Evolutionary conservation across 306 rosid species (phyloP), one percentile per base, ranked within the genome.

Genomic region (Casuarina cunninghamiana): DNA sequence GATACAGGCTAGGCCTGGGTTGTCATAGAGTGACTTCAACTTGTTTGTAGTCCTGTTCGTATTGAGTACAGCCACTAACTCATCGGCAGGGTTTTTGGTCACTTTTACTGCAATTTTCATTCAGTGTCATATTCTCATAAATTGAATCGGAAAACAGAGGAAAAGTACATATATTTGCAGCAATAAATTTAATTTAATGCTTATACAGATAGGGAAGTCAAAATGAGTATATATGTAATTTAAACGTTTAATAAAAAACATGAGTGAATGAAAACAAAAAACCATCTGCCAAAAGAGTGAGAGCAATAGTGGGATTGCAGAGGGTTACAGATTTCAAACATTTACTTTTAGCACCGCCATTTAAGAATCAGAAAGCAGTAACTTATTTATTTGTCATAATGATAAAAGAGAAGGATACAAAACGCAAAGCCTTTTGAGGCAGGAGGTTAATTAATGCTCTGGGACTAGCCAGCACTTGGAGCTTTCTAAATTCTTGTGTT

Each of bases 1-100:
- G 69, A 95, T 77, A 86, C 99, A 95, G 57, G 89, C 99, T 71
- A 95, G 90, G 50, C 99, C 99, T 2, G 89, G 91, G 74, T 86
- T 88, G 77, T 83, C 85, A 17, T 82, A 62, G 38, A 88, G 88
- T 48, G 85, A 58, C 7, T 89, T 11, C 10, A 76, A 63, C 10
- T 82, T 82, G 69, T 81, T 83, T 45, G 76, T 85, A 35, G 91
- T 88, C 84, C 90, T 77, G 57, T 88, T 88, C 3, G 37, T 51
- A 58, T 86, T 84, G 5, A 88, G 77, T 5, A 74, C 79, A n/a
- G 13, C 78, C 3, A 88, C 88, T 43, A 88, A 77, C 67, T 86
- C 60, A 61, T 88, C 91, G 2, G 91, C 89, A 1, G 89, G 91
- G 53, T 88, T 88, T 4, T 81, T 65, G 10, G 89, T 86, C 68